Conservation (phyloP, 192 early-diverging fungal genomes). For the Coemansia pectinata region DNA sequence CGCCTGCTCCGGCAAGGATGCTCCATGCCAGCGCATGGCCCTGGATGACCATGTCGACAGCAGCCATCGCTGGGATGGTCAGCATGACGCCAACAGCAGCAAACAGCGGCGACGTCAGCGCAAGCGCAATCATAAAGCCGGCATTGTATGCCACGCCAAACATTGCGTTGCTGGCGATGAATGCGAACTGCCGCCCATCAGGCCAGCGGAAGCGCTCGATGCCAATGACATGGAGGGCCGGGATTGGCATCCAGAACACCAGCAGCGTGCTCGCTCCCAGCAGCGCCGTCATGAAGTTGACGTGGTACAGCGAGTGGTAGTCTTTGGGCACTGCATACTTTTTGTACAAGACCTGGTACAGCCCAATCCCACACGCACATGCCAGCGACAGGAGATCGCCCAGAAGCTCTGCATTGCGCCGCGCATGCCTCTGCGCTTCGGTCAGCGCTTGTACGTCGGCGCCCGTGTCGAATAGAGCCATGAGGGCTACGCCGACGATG, state of each 20-base stretch:
- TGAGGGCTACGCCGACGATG: constrained; percentile 68
- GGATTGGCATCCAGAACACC: constrained; percentile 73
- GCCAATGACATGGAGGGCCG: constrained; percentile 61
- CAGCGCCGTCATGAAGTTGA: constrained; percentile 68
- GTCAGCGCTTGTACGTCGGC: constrained; percentile 12
- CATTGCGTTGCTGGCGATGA: constrained; percentile 65
- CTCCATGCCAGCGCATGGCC: constrained; percentile 56
- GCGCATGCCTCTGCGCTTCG: not conserved
- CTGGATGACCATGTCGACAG: constrained; percentile 58
- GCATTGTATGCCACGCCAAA: constrained; percentile 77
- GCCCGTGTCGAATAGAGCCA: constrained; percentile 55
- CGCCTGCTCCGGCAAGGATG: constrained; percentile 56
- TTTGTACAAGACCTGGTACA: constrained; percentile 81
- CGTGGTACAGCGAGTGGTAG: constrained; percentile 67
- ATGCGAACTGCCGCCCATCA: constrained; percentile 47
- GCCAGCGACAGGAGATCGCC: constrained; percentile 65
- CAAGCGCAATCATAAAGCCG: constrained; percentile 75
- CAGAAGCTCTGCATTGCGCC: constrained; percentile 34
- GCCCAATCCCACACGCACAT: constrained; percentile 70
- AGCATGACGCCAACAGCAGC: constrained; percentile 81
- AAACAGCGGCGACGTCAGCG: constrained; percentile 68
- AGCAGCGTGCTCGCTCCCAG: constrained; percentile 70
- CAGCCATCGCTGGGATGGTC: constrained; percentile 72
- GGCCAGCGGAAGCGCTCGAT: constrained; percentile 73
- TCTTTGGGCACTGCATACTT: constrained; percentile 63